Conservation (phyloP, 2,329 filamentous ascomycete species). For the Aspergillus sp. region DNA sequence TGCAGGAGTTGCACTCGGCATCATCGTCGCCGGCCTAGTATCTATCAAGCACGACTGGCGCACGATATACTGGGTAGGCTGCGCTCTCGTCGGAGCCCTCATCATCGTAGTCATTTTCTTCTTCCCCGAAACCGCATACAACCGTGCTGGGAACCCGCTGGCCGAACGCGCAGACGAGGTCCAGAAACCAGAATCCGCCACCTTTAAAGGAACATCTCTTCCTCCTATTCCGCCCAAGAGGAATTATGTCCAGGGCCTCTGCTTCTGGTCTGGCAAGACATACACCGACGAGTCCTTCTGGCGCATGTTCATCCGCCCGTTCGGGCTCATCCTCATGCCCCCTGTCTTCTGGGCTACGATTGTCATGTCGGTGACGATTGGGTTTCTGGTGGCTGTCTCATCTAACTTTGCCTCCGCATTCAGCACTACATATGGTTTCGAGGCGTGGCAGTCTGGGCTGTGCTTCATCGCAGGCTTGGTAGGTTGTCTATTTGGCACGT, state of each 20-base stretch:
- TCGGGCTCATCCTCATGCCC: slow-evolving; percentile 5
- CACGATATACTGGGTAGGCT: slow-evolving; percentile 23
- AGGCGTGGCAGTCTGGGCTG: slow-evolving; percentile 7
- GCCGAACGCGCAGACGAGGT: background rate
- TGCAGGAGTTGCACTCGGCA: slow-evolving; percentile 24
- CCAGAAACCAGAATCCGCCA: background rate
- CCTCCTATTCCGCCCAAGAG: background rate
- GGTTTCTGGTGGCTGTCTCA: slow-evolving; percentile 6
- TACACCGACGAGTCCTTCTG: slow-evolving; percentile 7
- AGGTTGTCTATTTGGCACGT: slow-evolving; percentile 2
- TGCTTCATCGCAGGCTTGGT: slow-evolving; percentile 6
- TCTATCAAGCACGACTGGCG: slow-evolving; percentile 36
- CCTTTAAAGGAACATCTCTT: background rate
- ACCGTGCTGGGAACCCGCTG: background rate
- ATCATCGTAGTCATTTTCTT: slow-evolving; percentile 2
- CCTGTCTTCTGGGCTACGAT: slow-evolving; percentile 10
- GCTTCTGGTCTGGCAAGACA: background rate
- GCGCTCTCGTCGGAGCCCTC: background rate
- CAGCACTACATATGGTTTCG: slow-evolving; percentile 5
- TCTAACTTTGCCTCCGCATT: slow-evolving; percentile 12
- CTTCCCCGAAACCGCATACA: slow-evolving; percentile 9
- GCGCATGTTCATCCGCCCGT: slow-evolving; percentile 5
- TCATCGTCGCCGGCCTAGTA: slow-evolving; percentile 34
- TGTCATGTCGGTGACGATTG: slow-evolving; percentile 7
- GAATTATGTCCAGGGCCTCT: background rate